Conservation (phyloP, 306 rosid species). For the Trichosanthes cucumerina region DNA sequence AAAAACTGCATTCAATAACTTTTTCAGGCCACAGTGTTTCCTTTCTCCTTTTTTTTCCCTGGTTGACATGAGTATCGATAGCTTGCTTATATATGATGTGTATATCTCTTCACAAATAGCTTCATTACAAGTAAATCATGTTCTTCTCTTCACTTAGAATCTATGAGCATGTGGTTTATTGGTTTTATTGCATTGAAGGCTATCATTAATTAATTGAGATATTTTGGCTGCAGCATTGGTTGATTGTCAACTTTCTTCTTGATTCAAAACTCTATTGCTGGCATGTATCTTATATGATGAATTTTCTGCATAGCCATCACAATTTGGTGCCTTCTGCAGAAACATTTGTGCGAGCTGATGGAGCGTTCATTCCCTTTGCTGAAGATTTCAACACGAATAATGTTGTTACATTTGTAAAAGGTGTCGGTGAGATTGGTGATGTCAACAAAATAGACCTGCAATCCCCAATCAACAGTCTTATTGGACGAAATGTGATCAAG, state of each 20-base stretch:
- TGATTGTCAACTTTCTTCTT: not conserved
- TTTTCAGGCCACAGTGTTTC: not conserved
- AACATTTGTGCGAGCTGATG: slow-evolving; percentile 98
- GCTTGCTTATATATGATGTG: not conserved
- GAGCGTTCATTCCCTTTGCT: slow-evolving; percentile 92
- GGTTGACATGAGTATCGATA: not conserved
- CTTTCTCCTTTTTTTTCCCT: not conserved
- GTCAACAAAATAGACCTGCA: slow-evolving; percentile 83
- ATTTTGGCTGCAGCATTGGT: not conserved
- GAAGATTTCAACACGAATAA: slow-evolving; percentile 67
- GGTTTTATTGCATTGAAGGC: not conserved
- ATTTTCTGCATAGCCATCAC: not conserved
- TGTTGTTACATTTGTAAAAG: slow-evolving; percentile 62
- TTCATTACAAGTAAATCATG: not conserved
- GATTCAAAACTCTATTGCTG: not conserved
- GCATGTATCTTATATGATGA: not conserved
- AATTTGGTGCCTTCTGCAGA: slow-evolving; percentile 54
- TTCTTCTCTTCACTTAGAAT: not conserved
- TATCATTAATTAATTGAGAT: not conserved
- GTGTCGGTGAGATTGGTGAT: slow-evolving; percentile 83
- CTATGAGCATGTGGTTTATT: not conserved
- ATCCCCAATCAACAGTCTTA: slow-evolving; percentile 82
- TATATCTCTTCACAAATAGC: not conserved
- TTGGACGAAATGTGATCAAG: slow-evolving; percentile 85
- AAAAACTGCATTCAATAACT: not conserved